These are phyloP conservation scores for Aquilaria sinensis DNA, from an alignment of 345 rosid species.

Conservation along the genomic window DNA sequence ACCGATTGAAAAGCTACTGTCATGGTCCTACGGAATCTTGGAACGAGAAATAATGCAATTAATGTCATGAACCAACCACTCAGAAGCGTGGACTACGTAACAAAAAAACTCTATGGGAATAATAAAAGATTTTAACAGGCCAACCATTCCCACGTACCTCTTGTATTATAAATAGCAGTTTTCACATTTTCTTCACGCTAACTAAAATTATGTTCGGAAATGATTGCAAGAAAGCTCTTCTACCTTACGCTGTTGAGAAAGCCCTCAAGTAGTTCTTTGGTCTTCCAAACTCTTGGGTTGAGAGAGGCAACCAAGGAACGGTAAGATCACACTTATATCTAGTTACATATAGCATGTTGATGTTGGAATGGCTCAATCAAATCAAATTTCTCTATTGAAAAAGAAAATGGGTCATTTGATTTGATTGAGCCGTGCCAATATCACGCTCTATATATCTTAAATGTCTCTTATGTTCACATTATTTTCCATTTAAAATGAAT, in stretches of 20 bases:
- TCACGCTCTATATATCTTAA: conserved; percentile 12
- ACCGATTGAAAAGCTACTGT: too few species aligned
- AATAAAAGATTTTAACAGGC: conserved; percentile 35
- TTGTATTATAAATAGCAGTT: neutral
- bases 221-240: too few species aligned
- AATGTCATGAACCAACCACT: conserved; percentile 30
- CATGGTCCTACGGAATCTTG: too few species aligned
- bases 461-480: too few species aligned
- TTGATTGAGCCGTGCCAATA: conserved; percentile 89
- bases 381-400: conserved; percentile 34
- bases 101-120: conserved; percentile 5
- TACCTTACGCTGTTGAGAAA: too few species aligned
- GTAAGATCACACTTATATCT: too few species aligned
- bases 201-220: too few species aligned
- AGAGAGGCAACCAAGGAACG: too few species aligned
- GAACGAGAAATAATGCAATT: neutral
- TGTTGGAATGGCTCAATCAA: conserved; percentile 61
- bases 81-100: conserved; percentile 8
- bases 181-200: too few species aligned
- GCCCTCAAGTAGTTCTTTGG: too few species aligned
- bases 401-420: conserved; percentile 37
- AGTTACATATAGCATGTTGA: conserved; percentile 8
- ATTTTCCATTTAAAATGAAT: too few species aligned
- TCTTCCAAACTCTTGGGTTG: too few species aligned
- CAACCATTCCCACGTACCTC: conserved; percentile 29